A percentile compares a stretch with the other conserved stretches of the same genome.
These are phyloP conservation scores for Podospora australis DNA, from an alignment of 495 filamentous ascomycete species.

Conservation along the genomic window DNA sequence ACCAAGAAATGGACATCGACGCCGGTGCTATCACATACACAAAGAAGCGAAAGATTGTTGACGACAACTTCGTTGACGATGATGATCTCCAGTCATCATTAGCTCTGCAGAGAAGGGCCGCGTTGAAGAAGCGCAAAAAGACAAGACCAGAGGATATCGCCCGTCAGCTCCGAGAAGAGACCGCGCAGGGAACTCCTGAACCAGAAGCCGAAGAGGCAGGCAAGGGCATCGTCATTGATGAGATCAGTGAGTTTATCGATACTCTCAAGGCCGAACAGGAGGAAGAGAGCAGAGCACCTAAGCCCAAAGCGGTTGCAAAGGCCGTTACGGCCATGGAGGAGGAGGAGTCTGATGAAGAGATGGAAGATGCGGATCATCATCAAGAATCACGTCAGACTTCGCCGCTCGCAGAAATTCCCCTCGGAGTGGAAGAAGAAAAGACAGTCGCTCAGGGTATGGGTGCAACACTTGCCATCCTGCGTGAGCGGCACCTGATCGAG, in stretches of 20 bases:
- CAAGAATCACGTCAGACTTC: slow-evolving; percentile 36
- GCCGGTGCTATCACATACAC: slow-evolving; percentile 35
- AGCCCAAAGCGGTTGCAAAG: slow-evolving; percentile 29
- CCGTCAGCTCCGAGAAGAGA: slow-evolving; percentile 71
- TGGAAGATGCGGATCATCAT: slow-evolving; percentile 48
- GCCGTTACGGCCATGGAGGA: slow-evolving; percentile 44
- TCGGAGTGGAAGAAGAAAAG: slow-evolving; percentile 77
- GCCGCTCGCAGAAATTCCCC: slow-evolving; percentile 33
- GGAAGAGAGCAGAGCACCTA: slow-evolving; percentile 52
- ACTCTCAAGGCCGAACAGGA: slow-evolving; percentile 64
- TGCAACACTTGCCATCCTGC: slow-evolving; percentile 72
- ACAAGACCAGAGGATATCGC: slow-evolving; percentile 79
- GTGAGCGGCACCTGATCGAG: slow-evolving; percentile 73
- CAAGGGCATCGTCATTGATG: slow-evolving; percentile 80
- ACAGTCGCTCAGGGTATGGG: slow-evolving; percentile 72
- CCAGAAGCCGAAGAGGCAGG: slow-evolving; percentile 43
- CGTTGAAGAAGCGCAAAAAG: slow-evolving; percentile 86
- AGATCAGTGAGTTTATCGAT: slow-evolving; percentile 90
- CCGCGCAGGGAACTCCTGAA: slow-evolving; percentile 19
- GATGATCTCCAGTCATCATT: slow-evolving; percentile 86
- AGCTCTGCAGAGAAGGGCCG: slow-evolving; percentile 68
- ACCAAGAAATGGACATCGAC: slow-evolving; percentile 73
- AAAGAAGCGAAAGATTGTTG: slow-evolving; percentile 59
- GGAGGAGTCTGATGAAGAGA: slow-evolving; percentile 38
- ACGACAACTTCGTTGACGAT: slow-evolving; percentile 76